Conservation (phyloP, 495 filamentous ascomycete genomes). For the Apiosordaria backusii region DNA sequence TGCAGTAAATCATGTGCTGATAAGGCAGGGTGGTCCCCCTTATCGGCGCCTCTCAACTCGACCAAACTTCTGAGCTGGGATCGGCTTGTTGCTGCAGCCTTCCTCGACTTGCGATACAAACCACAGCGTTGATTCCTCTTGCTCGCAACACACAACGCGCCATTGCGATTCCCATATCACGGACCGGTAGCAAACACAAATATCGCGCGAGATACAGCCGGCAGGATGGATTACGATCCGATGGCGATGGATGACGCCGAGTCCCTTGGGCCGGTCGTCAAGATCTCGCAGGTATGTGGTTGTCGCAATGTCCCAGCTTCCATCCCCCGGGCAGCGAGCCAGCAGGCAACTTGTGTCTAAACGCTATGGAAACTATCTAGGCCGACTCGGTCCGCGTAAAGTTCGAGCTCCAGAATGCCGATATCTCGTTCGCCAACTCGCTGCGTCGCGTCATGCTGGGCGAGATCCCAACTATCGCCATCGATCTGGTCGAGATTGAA, state of each 20-base stretch:
- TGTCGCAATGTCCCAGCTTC: slow-evolving; percentile 8
- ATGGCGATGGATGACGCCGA: slow-evolving; percentile 60
- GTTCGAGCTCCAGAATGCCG: slow-evolving; percentile 74
- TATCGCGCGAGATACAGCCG: background rate
- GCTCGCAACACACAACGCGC: background rate
- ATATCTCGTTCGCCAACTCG: slow-evolving; percentile 90
- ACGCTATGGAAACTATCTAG: slow-evolving; percentile 38
- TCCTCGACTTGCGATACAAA: background rate
- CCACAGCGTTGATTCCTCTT: background rate
- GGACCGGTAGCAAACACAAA: background rate
- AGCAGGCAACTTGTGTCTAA: slow-evolving; percentile 10
- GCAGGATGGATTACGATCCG: slow-evolving; percentile 62
- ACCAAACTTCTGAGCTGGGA: background rate
- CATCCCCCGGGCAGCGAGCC: background rate
- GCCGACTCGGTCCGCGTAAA: slow-evolving; percentile 68
- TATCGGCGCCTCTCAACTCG: background rate
- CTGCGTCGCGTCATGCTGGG: slow-evolving; percentile 88
- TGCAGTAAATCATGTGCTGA: background rate
- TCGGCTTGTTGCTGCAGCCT: background rate
- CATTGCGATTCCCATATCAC: background rate
- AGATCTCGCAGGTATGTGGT: slow-evolving; percentile 61
- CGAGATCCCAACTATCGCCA: slow-evolving; percentile 91
- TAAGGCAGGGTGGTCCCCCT: background rate
- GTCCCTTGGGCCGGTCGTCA: slow-evolving; percentile 62
- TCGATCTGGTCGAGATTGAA: slow-evolving; percentile 91